Conservation (phyloP, 192 early-diverging fungal genomes). For the Backusella liffmaniae region DNA sequence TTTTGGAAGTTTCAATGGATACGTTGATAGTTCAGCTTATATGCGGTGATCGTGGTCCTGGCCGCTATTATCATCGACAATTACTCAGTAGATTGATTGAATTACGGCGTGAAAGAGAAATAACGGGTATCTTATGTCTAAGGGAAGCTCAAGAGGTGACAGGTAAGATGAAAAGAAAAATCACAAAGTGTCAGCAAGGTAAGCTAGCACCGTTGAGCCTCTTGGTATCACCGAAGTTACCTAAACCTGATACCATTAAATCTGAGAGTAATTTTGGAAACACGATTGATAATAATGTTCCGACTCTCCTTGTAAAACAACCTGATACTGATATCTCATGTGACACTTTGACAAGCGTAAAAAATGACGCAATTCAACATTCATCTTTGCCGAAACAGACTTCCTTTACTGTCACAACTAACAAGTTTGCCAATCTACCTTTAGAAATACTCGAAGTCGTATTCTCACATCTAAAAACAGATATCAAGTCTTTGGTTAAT, state of each 20-base stretch:
- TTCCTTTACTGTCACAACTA: background rate
- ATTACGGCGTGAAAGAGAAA: slow-evolving; percentile 22
- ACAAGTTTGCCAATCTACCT: slow-evolving; percentile 9
- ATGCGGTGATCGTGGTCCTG: slow-evolving; percentile 25
- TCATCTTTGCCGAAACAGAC: background rate
- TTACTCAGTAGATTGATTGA: slow-evolving; percentile 21
- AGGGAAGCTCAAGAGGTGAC: slow-evolving; percentile 4
- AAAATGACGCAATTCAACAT: background rate
- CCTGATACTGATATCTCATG: background rate
- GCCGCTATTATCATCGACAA: slow-evolving; percentile 18
- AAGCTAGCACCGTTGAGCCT: background rate
- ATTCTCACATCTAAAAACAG: slow-evolving; percentile 13
- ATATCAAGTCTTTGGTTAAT: slow-evolving; percentile 12
- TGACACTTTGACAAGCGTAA: background rate
- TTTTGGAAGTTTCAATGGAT: slow-evolving; percentile 17
- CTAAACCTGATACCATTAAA: background rate
- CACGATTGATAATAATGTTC: background rate
- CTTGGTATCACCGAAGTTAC: background rate
- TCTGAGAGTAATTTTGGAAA: background rate
- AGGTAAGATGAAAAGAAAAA: slow-evolving; percentile 24
- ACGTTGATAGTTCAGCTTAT: slow-evolving; percentile 25
- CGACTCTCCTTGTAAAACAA: background rate
- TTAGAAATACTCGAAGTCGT: slow-evolving; percentile 21
- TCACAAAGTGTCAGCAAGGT: slow-evolving; percentile 25
- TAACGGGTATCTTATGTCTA: slow-evolving; percentile 12